Evolutionary conservation across 208 protist species (phyloP).

Genomic region (Entamoeba dispar): DNA sequence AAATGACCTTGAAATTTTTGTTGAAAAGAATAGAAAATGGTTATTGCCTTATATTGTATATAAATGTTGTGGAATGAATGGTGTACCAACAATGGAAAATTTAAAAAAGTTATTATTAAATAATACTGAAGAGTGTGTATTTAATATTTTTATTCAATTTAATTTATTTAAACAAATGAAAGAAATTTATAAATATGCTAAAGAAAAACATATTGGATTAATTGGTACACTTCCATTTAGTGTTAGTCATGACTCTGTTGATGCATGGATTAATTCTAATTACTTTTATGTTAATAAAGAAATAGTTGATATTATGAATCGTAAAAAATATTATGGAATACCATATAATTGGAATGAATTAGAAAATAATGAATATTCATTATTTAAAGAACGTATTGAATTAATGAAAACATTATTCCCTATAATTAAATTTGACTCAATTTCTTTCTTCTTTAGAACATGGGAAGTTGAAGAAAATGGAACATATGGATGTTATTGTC

Average conservation of each 20-base stretch:
- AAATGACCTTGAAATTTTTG: background rate
- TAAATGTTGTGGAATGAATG: background rate
- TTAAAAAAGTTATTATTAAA: background rate
- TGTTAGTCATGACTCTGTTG: background rate
- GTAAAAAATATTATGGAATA: background rate
- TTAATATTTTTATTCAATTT: background rate
- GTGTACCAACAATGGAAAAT: background rate
- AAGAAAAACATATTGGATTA: background rate
- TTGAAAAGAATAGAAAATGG: background rate
- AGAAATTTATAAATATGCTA: background rate
- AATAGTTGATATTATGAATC: background rate
- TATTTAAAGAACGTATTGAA: background rate
- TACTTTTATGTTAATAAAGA: background rate
- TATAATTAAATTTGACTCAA: background rate
- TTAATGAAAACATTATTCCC: background rate
- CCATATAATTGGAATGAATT: background rate
- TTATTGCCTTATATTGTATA: background rate
- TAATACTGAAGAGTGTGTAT: background rate
- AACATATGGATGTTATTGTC: background rate
- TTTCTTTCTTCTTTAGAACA: background rate
- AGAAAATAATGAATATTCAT: background rate
- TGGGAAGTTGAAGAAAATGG: background rate
- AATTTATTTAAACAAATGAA: background rate
- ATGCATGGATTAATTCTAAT: background rate
- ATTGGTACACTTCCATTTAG: background rate